Conservation (phyloP, 2,329 filamentous ascomycete species). For the Dactylonectria estremocensis region DNA sequence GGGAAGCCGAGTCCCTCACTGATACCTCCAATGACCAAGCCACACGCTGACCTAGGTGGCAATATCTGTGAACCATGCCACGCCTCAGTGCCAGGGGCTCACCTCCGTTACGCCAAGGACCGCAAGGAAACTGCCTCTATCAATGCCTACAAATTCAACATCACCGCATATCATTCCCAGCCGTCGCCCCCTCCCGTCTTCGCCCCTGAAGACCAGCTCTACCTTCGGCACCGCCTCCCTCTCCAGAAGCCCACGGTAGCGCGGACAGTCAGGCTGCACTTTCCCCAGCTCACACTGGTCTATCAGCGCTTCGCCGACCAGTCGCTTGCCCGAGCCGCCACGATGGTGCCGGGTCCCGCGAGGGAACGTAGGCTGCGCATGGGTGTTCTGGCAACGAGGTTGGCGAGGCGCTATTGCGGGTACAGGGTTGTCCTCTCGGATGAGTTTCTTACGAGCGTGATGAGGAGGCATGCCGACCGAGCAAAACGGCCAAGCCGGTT, state of each 20-base stretch:
- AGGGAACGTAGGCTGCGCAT: slow-evolving; percentile 24
- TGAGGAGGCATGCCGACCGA: slow-evolving; percentile 17
- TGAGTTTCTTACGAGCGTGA: slow-evolving; percentile 13
- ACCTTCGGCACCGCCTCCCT: slow-evolving; percentile 34
- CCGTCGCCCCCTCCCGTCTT: slow-evolving; percentile 16
- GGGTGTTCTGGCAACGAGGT: slow-evolving; percentile 23
- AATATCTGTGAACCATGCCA: slow-evolving; percentile 3
- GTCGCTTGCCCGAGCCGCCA: slow-evolving; percentile 18
- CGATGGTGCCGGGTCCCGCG: slow-evolving; percentile 8
- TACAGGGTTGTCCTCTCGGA: slow-evolving; percentile 28
- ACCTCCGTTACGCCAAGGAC: not conserved
- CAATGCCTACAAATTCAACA: not conserved
- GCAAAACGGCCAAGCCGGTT: slow-evolving; percentile 29
- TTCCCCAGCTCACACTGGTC: slow-evolving; percentile 19
- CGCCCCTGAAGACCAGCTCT: slow-evolving; percentile 32
- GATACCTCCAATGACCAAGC: not conserved
- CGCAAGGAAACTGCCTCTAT: not conserved
- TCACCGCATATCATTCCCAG: not conserved
- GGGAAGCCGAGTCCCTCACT: not conserved
- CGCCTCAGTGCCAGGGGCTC: not conserved
- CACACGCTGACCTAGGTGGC: not conserved
- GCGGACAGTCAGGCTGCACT: slow-evolving; percentile 13
- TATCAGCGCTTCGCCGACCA: slow-evolving; percentile 33
- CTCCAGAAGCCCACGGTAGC: slow-evolving; percentile 22
- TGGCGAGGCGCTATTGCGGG: slow-evolving; percentile 25